Base-by-base conservation (phyloP, 306 rosid species). In the Cyclanthera cordifolia region DNA sequence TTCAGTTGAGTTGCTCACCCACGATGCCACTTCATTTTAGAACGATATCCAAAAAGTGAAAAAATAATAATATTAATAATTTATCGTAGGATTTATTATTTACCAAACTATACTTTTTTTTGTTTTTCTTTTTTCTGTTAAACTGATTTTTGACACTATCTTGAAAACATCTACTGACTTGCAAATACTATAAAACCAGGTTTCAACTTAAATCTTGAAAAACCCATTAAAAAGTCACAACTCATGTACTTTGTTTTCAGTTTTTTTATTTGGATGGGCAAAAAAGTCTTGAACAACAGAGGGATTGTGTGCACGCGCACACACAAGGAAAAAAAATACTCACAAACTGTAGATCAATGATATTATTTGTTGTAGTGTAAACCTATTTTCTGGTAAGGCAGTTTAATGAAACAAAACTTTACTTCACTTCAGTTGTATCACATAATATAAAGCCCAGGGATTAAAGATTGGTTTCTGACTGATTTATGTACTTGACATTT, bases 71-170 rank as follows among this genome's bases (percentile, higher is more conserved):
- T n/a, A n/a, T n/a, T n/a, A 37, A 37, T 6, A 37, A 9, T 7
- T 37, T 19, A 27, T 60, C 39, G 6, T 61, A 61, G 50, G 51
- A 37, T 39, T 61, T 20, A 64, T 47, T 64, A 55, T 64, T 64
- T 21, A 23, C 30, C 28, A 13, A 46, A 45, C 13, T 23, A 0
- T 65, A 45, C 41, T 6, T 13, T 0, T 54, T 10, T 55, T 65
- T 6, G 6, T 0, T 54, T 10, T 55, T 65, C 6, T 0, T 53
- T 10, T 24, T 65, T 65, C 53, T 21, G 43, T 43, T 5, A 19
- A 41, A 14, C 13, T 12, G 32, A 43, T 64, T 51, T 65, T 52
- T 20, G 16, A 65, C n/a, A 46, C 21, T 41, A 23, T 65, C 54
- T 65, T 41, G 70, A 46, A 24, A 23, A 65, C 41, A 14, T 45